Percentiles rank a stretch among this genome's conserved stretches.
Evolutionary conservation across 495 filamentous ascomycete genomes (phyloP).

Genomic region (Penicillium daleae): DNA sequence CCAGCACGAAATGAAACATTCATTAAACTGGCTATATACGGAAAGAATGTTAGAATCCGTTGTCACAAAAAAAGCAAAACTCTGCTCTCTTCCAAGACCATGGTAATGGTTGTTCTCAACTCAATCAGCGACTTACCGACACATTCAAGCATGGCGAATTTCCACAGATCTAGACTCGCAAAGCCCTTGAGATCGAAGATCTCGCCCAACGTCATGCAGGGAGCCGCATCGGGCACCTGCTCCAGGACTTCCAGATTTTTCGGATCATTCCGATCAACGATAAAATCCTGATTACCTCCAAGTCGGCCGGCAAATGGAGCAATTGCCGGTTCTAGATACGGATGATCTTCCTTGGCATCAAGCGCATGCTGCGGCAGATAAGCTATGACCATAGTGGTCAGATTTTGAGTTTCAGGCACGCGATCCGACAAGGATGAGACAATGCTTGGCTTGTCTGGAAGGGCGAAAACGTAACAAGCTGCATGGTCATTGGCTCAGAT

Average conservation of each 20-base stretch:
- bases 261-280: conserved; percentile 42
- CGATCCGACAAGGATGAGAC: conserved; percentile 11
- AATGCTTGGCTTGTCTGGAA: conserved; percentile 10
- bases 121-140: conserved; percentile 27
- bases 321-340: conserved; percentile 8
- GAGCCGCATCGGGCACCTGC: conserved; percentile 49
- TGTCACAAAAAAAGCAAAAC: background rate
- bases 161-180: conserved; percentile 47
- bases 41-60: conserved; percentile 3
- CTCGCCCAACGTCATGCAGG: conserved; percentile 44
- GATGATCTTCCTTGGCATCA: conserved; percentile 19
- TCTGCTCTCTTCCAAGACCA: background rate
- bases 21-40: conserved; percentile 30
- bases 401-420: background rate
- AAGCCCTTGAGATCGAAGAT: conserved; percentile 44
- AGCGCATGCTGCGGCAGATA: conserved; percentile 24
- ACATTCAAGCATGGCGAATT: conserved; percentile 46
- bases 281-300: conserved; percentile 42
- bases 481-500: background rate
- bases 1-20: conserved; percentile 35
- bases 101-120: background rate
- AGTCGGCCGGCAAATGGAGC: background rate
- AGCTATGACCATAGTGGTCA: conserved; percentile 14
- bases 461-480: conserved; percentile 17
- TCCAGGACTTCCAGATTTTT: conserved; percentile 38